Evolutionary conservation across 192 early-diverging fungal species (phyloP).

Genomic region (Linnemannia schmuckeri): DNA sequence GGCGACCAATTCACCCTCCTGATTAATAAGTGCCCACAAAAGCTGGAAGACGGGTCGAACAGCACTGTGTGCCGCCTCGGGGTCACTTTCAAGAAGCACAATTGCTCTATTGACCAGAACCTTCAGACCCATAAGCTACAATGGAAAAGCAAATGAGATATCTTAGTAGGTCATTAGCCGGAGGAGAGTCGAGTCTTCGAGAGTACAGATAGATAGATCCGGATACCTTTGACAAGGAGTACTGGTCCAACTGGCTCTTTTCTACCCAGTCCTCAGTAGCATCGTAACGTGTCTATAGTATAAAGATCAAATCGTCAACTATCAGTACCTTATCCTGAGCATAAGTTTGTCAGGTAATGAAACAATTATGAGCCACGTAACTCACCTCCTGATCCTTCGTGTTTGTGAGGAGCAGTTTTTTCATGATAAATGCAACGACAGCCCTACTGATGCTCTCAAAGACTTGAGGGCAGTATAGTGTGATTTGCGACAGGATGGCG

Average conservation of each 20-base stretch:
- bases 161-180: neutral
- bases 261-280: slow-evolving; percentile 75
- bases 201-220: neutral
- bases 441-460: slow-evolving; percentile 67
- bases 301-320: neutral
- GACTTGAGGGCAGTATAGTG: slow-evolving; percentile 63
- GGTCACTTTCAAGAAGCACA: slow-evolving; percentile 60
- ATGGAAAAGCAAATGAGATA: neutral
- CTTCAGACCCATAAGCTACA: slow-evolving; percentile 72
- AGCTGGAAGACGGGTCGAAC: slow-evolving; percentile 71
- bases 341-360: no score
- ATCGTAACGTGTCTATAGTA: slow-evolving; percentile 28
- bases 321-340: no score
- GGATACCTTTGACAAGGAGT: slow-evolving; percentile 69
- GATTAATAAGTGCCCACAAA: slow-evolving; percentile 70
- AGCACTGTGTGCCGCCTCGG: slow-evolving; percentile 52
- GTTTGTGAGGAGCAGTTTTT: slow-evolving; percentile 66
- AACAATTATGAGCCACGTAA: neutral
- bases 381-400: slow-evolving; percentile 43
- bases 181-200: neutral
- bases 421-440: slow-evolving; percentile 72
- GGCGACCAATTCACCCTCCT: slow-evolving; percentile 74
- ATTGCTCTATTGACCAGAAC: slow-evolving; percentile 72
- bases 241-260: slow-evolving; percentile 67
- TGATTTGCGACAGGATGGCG: slow-evolving; percentile 73